These are phyloP conservation scores for Phytomonas serpens DNA, from an alignment of 208 protist genomes.

Conservation along the genomic window DNA sequence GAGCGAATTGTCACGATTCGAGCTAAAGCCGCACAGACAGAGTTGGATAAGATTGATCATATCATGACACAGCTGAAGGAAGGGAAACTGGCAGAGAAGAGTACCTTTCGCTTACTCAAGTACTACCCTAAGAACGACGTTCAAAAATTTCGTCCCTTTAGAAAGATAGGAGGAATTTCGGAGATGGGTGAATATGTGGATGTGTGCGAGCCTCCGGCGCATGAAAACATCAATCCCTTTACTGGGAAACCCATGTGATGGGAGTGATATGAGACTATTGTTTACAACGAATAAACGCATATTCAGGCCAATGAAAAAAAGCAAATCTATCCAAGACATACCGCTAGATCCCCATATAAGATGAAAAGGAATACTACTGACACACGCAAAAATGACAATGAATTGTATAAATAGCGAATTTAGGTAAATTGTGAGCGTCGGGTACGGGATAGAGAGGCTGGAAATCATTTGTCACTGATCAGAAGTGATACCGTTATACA, in stretches of 20 bases:
- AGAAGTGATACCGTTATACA: background rate
- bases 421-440: background rate
- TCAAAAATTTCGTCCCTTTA: conserved; percentile 66
- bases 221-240: conserved; percentile 82
- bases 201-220: conserved; percentile 64
- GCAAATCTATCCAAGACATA: background rate
- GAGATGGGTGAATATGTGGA: conserved; percentile 76
- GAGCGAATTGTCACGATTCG: conserved; percentile 57
- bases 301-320: background rate
- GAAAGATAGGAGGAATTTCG: conserved; percentile 82
- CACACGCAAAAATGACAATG: background rate
- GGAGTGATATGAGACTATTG: background rate
- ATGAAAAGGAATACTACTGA: background rate
- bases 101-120: conserved; percentile 68
- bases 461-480: background rate
- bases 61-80: conserved; percentile 43
- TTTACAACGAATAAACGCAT: background rate
- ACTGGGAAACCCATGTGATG: conserved; percentile 24
- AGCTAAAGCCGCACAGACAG: conserved; percentile 24
- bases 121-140: conserved; percentile 85
- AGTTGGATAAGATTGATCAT: conserved; percentile 43
- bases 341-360: background rate
- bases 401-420: background rate
- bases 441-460: background rate
- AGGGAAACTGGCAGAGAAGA: conserved; percentile 67